phyloP scores from a whole-genome alignment of 139 green algal genomes.

The Chlamydomonas schloesseri region DNA sequence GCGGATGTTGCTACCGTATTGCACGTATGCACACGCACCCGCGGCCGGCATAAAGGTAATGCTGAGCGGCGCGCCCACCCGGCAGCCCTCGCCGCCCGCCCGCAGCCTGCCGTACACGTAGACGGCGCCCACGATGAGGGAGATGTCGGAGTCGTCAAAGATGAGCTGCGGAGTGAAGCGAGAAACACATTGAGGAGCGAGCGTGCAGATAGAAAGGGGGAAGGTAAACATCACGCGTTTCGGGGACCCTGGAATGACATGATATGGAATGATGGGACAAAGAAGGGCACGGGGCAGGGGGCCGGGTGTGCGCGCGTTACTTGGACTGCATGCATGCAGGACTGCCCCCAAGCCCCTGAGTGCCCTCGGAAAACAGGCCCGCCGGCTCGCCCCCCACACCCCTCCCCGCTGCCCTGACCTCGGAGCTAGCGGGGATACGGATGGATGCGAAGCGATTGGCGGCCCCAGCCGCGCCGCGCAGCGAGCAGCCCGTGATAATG shows the following conservation, averaged over 20 bases:
- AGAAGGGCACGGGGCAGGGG: neutral
- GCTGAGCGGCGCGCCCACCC: neutral
- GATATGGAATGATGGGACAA: neutral
- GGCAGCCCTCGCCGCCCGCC: conserved; percentile 10
- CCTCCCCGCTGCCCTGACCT: too few relatives aligned
- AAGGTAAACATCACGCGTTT: neutral
- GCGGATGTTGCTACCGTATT: too few relatives aligned
- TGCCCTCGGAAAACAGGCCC: too few relatives aligned
- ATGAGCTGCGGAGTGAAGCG: conserved; percentile 18
- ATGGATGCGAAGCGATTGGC: conserved; percentile 41
- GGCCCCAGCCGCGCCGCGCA: neutral
- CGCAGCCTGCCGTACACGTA: conserved; percentile 30
- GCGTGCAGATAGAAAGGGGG: neutral
- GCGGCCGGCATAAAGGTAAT: conserved; percentile 36
- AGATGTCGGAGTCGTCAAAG: conserved; percentile 30
- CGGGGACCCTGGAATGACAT: too few relatives aligned
- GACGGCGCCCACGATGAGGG: conserved; percentile 16
- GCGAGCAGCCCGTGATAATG: conserved; percentile 56
- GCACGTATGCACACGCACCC: neutral
- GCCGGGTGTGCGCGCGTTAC: too few relatives aligned
- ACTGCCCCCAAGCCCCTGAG: too few relatives aligned
- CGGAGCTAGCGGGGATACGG: conserved; percentile 35
- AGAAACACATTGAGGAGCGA: neutral
- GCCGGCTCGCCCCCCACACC: too few relatives aligned
- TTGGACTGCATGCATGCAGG: too few relatives aligned